Base-by-base conservation (phyloP, 768 basidiomycete genomes). In the Rhizopogon roseolus region DNA sequence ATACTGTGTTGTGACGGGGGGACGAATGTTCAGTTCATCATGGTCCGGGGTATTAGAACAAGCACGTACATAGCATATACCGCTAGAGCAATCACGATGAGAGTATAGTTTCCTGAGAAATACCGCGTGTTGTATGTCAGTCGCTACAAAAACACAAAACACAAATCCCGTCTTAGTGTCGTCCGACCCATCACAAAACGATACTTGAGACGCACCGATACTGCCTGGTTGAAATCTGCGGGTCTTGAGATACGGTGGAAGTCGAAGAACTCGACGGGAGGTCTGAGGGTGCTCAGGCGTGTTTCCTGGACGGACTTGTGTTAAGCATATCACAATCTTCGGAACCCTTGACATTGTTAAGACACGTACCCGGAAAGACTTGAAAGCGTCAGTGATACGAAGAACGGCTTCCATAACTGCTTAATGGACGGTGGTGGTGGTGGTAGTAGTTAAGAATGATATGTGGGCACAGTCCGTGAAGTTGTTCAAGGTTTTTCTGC, bases 101-200 rank as follows among this genome's bases (percentile, higher is more conserved):
- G 69, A 43, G 86, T 79, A 72, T 98, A 98, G 72, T 98, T 98
- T 51, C 92, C 86, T 54, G 89, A 91, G 71, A 90, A 91, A 66
- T 90, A 91, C 46, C 89, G 85, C 39, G 93, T 93, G 74, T 96
- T 96, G 76, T 96, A 93, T 22, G 91, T 90, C 80, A 95, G 90
- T 55, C 93, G 84, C 92, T 93, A 64, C 29, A 34, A 25, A 6
- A 7, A 13, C 5, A 50, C 22, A 3, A 22, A 22, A 22, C 3
- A 22, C 22, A 22, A 41, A 50, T 22, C 49, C 22, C 13, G 42
- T 40, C 22, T 17, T 6, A 36, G 17, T 11, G 25, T 4, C 27
- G 41, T 17, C 16, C 34, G 52, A 19, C 17, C 16, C 10, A 4
- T 19, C n/a, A 10, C 22, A 27, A 32, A 8, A 8, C 40, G 41